phyloP scores from a whole-genome alignment of 768 basidiomycete genomes.

The Holtermanniella nyarrowii region DNA sequence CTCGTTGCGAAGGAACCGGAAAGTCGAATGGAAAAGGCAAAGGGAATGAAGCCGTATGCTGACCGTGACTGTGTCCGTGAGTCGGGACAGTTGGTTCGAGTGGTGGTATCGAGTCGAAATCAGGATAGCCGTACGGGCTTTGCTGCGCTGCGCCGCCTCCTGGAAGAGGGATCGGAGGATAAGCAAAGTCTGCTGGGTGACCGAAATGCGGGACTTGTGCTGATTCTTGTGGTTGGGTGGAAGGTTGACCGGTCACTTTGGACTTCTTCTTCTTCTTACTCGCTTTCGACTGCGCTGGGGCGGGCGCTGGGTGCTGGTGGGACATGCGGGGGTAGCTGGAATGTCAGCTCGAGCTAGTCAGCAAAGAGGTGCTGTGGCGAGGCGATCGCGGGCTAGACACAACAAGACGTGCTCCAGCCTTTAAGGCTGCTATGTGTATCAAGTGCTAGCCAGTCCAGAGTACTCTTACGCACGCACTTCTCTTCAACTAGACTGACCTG shows the following conservation, averaged over 20 bases:
- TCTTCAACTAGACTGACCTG: too few relatives aligned
- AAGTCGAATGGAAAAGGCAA: slow-evolving; percentile 25
- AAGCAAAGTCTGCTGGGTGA: not conserved
- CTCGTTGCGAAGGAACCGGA: slow-evolving; percentile 5
- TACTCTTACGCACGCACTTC: too few relatives aligned
- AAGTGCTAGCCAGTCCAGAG: too few relatives aligned
- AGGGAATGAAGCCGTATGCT: slow-evolving; percentile 9
- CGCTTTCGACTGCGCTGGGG: not conserved
- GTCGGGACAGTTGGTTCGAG: not conserved
- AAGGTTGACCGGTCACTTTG: not conserved
- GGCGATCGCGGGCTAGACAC: too few relatives aligned
- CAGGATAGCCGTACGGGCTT: not conserved
- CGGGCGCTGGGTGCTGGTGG: not conserved
- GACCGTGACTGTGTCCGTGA: too few relatives aligned
- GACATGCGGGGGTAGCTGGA: not conserved
- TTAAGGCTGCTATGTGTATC: too few relatives aligned
- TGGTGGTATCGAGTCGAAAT: not conserved
- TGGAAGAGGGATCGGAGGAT: not conserved
- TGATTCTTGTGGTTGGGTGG: too few relatives aligned
- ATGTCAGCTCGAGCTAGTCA: too few relatives aligned
- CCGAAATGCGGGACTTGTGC: too few relatives aligned
- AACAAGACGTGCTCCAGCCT: too few relatives aligned
- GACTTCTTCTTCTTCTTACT: not conserved
- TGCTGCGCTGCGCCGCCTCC: too few relatives aligned
- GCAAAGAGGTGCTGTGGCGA: too few relatives aligned